Evolutionary conservation across 345 rosid genomes (phyloP).

Genomic region (Lepidium didymum): DNA sequence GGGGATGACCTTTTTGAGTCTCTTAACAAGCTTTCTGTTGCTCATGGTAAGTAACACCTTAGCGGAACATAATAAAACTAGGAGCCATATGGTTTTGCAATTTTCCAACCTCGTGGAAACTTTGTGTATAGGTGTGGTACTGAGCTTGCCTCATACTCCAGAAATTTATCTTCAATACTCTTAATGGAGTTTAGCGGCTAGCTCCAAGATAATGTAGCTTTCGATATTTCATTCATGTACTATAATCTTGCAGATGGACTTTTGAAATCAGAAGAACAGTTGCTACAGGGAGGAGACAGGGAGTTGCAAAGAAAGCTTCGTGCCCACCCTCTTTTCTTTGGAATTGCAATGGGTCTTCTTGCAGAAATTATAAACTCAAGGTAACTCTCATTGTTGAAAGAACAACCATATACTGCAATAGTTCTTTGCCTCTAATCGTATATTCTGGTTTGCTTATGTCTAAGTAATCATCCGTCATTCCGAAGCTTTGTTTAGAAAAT

Average conservation of each 20-base stretch:
- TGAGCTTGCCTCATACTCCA: not conserved
- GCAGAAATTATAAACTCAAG: slow-evolving; percentile 98
- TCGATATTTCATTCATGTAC: slow-evolving; percentile 13
- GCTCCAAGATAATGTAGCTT: slow-evolving; percentile 1
- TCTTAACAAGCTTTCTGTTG: slow-evolving; percentile 35
- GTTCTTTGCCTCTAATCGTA: not conserved
- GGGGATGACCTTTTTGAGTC: slow-evolving; percentile 75
- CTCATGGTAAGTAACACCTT: slow-evolving; percentile 45
- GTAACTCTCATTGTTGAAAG: slow-evolving; percentile 31
- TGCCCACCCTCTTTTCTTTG: slow-evolving; percentile 87
- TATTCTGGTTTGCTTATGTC: not conserved
- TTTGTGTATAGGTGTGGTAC: slow-evolving; percentile 3
- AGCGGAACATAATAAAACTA: not conserved
- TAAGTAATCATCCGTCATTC: not conserved
- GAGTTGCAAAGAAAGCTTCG: slow-evolving; percentile 55
- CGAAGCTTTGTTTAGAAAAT: not conserved
- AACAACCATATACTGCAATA: not conserved
- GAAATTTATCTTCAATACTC: not conserved
- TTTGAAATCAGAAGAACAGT: slow-evolving; percentile 33
- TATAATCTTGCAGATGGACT: slow-evolving; percentile 46
- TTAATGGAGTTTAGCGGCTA: not conserved
- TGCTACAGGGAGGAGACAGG: slow-evolving; percentile 30
- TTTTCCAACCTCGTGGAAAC: not conserved
- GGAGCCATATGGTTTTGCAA: not conserved
- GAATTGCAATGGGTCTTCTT: slow-evolving; percentile 83